These are phyloP conservation scores for Remersonia thermophila DNA, from an alignment of 2,329 filamentous ascomycete genomes.

Conservation along the genomic window DNA sequence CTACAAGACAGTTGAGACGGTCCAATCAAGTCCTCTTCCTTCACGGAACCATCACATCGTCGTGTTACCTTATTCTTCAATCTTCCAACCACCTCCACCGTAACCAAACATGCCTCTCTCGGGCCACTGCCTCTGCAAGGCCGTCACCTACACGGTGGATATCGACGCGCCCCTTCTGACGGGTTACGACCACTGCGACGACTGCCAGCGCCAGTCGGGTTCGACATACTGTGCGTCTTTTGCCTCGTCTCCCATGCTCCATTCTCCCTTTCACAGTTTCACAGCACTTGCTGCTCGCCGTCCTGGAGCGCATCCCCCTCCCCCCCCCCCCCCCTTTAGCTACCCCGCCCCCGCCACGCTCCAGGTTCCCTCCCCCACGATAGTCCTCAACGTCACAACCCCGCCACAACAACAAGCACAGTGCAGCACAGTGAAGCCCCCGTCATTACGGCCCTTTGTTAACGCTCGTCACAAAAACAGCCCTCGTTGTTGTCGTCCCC, in stretches of 20 bases:
- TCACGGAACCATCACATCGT: no score
- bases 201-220: conserved; percentile 58
- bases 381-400: conserved; percentile 1
- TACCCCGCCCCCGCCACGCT: conserved; percentile 4
- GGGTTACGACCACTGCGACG: conserved; percentile 61
- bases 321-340: background rate
- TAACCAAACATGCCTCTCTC: conserved; percentile 54
- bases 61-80: no score
- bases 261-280: background rate
- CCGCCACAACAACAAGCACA: background rate
- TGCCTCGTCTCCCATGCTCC: background rate
- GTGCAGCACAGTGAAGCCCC: background rate
- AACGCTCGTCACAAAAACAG: no score
- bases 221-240: conserved; percentile 47
- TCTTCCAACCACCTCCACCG: conserved; percentile 9
- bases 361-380: background rate
- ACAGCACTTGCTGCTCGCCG: no score
- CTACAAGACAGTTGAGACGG: no score
- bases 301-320: background rate
- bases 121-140: conserved; percentile 60
- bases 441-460: no score
- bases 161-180: conserved; percentile 40
- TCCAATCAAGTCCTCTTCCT: no score
- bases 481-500: conserved; percentile 52
- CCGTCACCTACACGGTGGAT: conserved; percentile 54